Evolutionary conservation across 495 filamentous ascomycete species (phyloP), one percentile per base, ranked within the genome.

Genomic region (Neurospora sublineolata): DNA sequence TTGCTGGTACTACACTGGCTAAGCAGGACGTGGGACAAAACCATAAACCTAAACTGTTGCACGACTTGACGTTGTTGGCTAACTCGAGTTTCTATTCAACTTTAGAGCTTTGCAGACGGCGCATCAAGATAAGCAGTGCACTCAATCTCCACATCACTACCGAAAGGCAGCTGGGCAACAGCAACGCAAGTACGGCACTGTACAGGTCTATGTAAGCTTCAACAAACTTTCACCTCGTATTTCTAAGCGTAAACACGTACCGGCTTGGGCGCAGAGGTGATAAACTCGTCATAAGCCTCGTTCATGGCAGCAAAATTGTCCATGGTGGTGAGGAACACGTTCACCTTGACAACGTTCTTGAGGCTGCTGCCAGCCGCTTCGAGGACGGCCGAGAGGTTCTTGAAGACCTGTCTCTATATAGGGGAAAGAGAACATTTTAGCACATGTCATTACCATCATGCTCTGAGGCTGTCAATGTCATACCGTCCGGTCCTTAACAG

Each of bases 71-170:
- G 20, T 20, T 40, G 67, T 39, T 68, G 67, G 0, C 33, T 40
- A 39, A 46, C 44, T 12, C n/a, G 0, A 39, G 3, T 16, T 30
- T 30, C 33, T 4, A 20, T 40, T 6, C 18, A 5, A 37, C 30
- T 36, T 46, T 33, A 68, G 9, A 68, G 38, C 36, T 40, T 37
- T 20, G 36, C 67, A 1, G n/a, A 9, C 14, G 52, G 27, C 52
- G 27, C 52, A 36, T 71, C 64, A 72, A 84, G 76, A 80, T 85
- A 80, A 6, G 89, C 89, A 67, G 85, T 88, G 74, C 87, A 91
- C 78, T 92, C 89, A 76, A 93, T 91, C 81, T 92, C 90, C 18
- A 93, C 89, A 82, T 91, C 89, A 10, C 89, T 89, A 20, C 85
- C 84, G 27, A 90, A 78, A 1, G 90, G 89, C 69, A 91, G 79